Evolutionary conservation across 2,329 filamentous ascomycete species (phyloP), one percentile per base, ranked within the genome.

Genomic region (Chaetomiaceae sp.): DNA sequence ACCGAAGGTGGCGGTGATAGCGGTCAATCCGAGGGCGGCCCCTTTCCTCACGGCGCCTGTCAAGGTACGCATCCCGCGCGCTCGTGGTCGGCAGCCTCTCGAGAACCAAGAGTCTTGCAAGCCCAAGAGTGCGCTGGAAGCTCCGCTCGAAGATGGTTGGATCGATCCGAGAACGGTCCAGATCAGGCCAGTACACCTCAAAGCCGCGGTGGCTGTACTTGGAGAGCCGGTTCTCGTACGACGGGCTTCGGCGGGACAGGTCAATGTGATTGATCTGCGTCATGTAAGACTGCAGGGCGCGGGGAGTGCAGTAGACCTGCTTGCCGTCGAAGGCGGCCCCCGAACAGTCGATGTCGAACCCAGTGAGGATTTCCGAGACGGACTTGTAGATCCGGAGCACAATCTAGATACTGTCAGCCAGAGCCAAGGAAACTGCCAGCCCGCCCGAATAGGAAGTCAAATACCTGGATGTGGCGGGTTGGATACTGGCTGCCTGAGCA

Each of bases 191-290:
- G 66, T 88, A 87, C 0, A 92, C 82, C 68, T 95, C 90, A 59
- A 95, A 95, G 15, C 89, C 88, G 39, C 89, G 78, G 64, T 88
- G 88, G 14, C 87, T 88, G 68, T 95, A 92, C 68, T 95, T 95
- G 15, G 88, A 89, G 12, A 95, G 77, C 9, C 90, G 84, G 60
- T 89, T 95, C 65, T 95, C 90, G 61, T 95, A 95, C 0, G 89
- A 94, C 0, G 89, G 89, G 17, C 88, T 92, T 38, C 90, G 83
- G 19, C 90, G 81, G 4, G 82, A 84, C 33, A 95, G 76, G 64
- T 95, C 90, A 55, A 95, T 78, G 3, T 84, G 85, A 63, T 95
- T 95, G 65, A 83, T 78, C 69, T 95, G 90, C 0, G 88, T 92
- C 65, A 92, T 85, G 68, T 87, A 92, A 9, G 89, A 85, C 40